Conservation (phyloP, 345 rosid species). For the Clausena lansium region DNA sequence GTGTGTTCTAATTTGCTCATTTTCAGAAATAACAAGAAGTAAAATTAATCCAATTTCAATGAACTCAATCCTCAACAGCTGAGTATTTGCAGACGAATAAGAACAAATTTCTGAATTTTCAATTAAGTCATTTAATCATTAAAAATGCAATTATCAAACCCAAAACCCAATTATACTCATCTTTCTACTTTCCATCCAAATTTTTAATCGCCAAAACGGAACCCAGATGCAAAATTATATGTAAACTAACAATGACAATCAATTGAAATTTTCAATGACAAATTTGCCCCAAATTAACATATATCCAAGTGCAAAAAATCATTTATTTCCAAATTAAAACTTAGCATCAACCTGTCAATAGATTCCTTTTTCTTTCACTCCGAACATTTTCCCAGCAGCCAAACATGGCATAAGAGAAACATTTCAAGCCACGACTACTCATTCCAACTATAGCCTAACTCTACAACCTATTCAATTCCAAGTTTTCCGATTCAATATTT, state of each 20-base stretch:
- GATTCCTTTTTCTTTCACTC: neutral
- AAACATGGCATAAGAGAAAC: constrained; percentile 3
- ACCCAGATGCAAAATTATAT: neutral
- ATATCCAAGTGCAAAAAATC: neutral
- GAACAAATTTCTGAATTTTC: neutral
- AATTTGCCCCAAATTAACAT: neutral
- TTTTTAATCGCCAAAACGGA: neutral
- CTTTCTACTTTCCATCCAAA: neutral
- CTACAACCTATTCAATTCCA: neutral
- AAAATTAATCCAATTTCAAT: neutral
- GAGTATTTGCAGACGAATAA: neutral
- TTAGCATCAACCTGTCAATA: neutral
- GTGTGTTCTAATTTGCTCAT: neutral
- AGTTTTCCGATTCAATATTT: neutral
- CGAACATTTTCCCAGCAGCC: neutral
- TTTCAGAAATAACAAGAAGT: neutral
- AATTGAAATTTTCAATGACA: neutral
- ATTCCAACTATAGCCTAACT: neutral
- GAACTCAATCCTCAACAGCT: neutral
- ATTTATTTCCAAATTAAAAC: neutral
- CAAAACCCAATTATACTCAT: neutral
- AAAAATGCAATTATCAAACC: constrained; percentile 3
- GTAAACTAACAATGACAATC: neutral
- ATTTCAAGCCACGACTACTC: neutral
- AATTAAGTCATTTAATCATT: neutral